Base-by-base conservation (phyloP, 2,329 filamentous ascomycete genomes). In the Claviceps purpurea region DNA sequence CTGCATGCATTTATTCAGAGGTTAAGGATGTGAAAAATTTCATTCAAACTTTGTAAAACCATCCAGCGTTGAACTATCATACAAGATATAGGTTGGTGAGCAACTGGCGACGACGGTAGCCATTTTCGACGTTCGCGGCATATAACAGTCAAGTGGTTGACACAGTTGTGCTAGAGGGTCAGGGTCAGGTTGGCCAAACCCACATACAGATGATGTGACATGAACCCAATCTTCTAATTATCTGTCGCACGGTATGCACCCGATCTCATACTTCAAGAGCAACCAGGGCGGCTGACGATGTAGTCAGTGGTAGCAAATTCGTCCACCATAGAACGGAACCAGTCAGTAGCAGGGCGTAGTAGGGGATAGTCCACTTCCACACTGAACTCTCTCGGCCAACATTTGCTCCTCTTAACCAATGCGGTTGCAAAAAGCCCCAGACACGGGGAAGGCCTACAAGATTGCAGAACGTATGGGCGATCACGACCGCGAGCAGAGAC, bases 381-480 rank as follows among this genome's bases (percentile, higher is more conserved):
- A 55, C 57, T 3, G 58, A 55, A 14, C 47, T 55, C 34, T 51
- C 59, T 56, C 53, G 59, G 56, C 60, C 61, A 52, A 44, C 44
- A 38, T 61, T 58, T 4, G 44, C 52, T 20, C 56, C 57, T 52
- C 42, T 54, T 44, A 70, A 52, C 70, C 70, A 73, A 50, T 70
- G 64, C 13, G 72, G 78, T 59, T 83, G 78, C 3, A 96, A 79
- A 8, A 78, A 73, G 1, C 93, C 91, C 82, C 87, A 95, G 54
- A 97, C 70, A 6, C 89, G 78, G 22, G 93, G 93, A 49, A 97
- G 71, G 7, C 93, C 93, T 77, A 90, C 87, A 72, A 79, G 86
- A 64, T 98, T 98, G 71, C 93, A 98, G 64, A 97, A 93, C 10
- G 81, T 77, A 63, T 98, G 93, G 5, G 87, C 84, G 20, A 83